Evolutionary conservation across 2,329 filamentous ascomycete species (phyloP).

Genomic region (Colletotrichum sp.): DNA sequence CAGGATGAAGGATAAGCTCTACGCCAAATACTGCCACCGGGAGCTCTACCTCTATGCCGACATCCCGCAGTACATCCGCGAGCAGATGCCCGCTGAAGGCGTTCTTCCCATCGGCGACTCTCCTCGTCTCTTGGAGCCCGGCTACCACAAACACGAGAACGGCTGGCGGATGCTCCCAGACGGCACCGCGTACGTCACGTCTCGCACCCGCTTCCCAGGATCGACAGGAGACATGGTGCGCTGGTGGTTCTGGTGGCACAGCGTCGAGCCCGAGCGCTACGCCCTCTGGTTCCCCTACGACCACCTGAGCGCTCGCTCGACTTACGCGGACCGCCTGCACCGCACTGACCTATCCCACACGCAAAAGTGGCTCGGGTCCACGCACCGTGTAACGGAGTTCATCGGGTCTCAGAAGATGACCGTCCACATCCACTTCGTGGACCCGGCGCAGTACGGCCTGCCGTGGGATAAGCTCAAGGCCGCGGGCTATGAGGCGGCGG

Average conservation of each 20-base stretch:
- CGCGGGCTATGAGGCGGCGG: slow-evolving; percentile 6
- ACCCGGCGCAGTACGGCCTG: slow-evolving; percentile 12
- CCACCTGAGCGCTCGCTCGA: slow-evolving; percentile 2
- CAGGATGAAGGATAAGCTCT: background rate
- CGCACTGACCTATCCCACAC: slow-evolving; percentile 14
- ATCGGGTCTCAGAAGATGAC: slow-evolving; percentile 10
- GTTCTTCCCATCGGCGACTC: background rate
- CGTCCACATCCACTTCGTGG: slow-evolving; percentile 11
- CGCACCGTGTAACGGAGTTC: slow-evolving; percentile 18
- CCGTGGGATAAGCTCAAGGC: slow-evolving; percentile 10
- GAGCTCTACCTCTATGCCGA: slow-evolving; percentile 13
- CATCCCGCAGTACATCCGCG: slow-evolving; percentile 10
- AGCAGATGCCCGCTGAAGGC: background rate
- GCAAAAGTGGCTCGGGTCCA: slow-evolving; percentile 18
- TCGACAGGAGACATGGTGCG: slow-evolving; percentile 15
- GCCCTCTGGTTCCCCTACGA: slow-evolving; percentile 18
- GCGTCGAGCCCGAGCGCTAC: slow-evolving; percentile 18
- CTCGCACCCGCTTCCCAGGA: slow-evolving; percentile 13
- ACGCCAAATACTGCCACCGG: slow-evolving; percentile 3
- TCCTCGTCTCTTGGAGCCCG: slow-evolving; percentile 5
- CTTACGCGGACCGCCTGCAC: slow-evolving; percentile 10
- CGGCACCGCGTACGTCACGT: slow-evolving; percentile 9
- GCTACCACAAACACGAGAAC: slow-evolving; percentile 9
- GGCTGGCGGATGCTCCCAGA: slow-evolving; percentile 9
- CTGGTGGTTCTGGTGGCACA: slow-evolving; percentile 22